These are phyloP conservation scores for Lentinula sp. DNA, from an alignment of 768 basidiomycete species.

Conservation along the genomic window DNA sequence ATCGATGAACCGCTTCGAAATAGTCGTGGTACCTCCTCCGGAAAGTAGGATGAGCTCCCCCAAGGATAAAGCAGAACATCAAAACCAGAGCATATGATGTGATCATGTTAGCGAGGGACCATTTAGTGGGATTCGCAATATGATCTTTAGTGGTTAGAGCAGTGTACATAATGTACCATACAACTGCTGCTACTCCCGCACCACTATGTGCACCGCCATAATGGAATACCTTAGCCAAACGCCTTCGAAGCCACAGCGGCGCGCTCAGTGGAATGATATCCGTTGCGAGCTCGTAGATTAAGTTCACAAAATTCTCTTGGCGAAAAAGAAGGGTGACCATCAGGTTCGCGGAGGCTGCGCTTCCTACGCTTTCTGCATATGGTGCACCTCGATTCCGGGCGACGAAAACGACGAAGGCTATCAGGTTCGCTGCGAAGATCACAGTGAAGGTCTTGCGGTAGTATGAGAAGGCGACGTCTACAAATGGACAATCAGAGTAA, in stretches of 20 bases:
- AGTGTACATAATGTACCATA: conserved; percentile 47
- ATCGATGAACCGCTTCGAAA: conserved; percentile 52
- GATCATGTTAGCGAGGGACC: conserved; percentile 28
- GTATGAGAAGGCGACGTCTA: conserved; percentile 20
- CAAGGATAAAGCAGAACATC: conserved; percentile 42
- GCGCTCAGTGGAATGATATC: conserved; percentile 29
- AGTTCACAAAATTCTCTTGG: conserved; percentile 49
- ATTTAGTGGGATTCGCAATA: conserved; percentile 16
- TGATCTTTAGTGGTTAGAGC: conserved; percentile 33
- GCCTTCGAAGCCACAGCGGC: conserved; percentile 37
- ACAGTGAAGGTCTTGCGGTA: conserved; percentile 52
- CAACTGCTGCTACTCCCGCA: conserved; percentile 41
- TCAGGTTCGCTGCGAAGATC: conserved; percentile 45
- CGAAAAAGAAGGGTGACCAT: conserved; percentile 36
- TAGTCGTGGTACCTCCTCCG: conserved; percentile 42
- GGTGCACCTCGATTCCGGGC: conserved; percentile 26
- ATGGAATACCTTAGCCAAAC: conserved; percentile 45
- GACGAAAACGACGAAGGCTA: conserved; percentile 36
- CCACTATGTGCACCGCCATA: conserved; percentile 55
- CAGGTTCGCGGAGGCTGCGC: conserved; percentile 36
- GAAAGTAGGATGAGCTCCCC: conserved; percentile 42
- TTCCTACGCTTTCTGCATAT: conserved; percentile 30
- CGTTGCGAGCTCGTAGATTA: conserved; percentile 38
- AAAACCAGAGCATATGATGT: conserved; percentile 40
- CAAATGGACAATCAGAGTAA: background rate